Evolutionary conservation across 2,329 filamentous ascomycete genomes (phyloP), one percentile per base, ranked within the genome.

Genomic region (Saccharata proteae): DNA sequence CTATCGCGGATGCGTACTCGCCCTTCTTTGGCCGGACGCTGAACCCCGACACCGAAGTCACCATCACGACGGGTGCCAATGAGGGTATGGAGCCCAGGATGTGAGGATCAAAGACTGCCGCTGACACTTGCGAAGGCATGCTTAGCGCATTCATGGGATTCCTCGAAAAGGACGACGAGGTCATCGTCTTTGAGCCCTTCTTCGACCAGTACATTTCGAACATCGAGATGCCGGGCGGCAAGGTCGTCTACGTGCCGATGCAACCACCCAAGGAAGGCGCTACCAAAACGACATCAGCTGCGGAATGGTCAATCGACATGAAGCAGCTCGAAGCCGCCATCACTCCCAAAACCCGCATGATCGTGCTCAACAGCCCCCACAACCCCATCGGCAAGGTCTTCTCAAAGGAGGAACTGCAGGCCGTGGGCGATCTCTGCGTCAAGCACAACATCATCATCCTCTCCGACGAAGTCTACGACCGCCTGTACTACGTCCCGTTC

Each of bases 171-270:
- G 90, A 84, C 9, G 90, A 98, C 51, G 90, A 98, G 57, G 90
- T 94, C 42, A 94, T 98, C 43, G 72, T 98, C 35, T 94, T 98
- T 54, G 90, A 98, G 62, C 90, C 90, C 8, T 98, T 94, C 62
- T 98, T 96, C 54, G 90, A 98, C 59, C 90, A 98, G 76, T 93
- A 96, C 55, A 93, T 98, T 43, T 85, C 79, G 65, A 98, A 98
- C 59, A 96, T 98, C 41, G 82, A 94, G 58, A 96, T 98, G 86
- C 77, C 90, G 1, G 90, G 90, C 30, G 90, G 90, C 43, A 92
- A 79, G 52, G 83, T 96, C 41, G 79, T 88, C 44, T 96, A 94
- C 52, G 88, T 96, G 15, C 86, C 90, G n/a, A 67, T 98, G 52
- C 81, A 90, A 39, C 88, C 90, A 16, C 90, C 90, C 7, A 68